These are phyloP conservation scores for Paratinospora sagittata DNA, from an alignment of 164 flowering plant genomes.

Conservation along the genomic window DNA sequence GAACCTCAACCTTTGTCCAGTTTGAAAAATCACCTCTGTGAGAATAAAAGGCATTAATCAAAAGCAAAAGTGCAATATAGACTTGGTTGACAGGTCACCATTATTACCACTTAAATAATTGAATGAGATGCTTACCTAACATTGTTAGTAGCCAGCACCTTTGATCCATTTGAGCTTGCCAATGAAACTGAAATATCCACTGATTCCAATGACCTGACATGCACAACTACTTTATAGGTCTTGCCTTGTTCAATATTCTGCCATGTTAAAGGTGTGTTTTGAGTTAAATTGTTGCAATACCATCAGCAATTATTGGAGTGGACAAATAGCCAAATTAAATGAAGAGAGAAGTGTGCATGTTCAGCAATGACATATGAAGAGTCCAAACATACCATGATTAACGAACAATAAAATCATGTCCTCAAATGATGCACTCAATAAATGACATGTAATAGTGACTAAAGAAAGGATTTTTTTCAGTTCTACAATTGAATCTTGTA, in stretches of 20 bases:
- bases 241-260: conserved; percentile 92
- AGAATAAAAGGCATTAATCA: conserved; percentile 6
- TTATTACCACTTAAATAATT: background rate
- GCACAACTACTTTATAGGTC: conserved; percentile 61
- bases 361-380: background rate
- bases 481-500: background rate
- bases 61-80: conserved; percentile 4
- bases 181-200: conserved; percentile 59
- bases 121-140: conserved; percentile 42
- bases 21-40: conserved; percentile 60
- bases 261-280: conserved; percentile 11
- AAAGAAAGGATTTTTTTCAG: background rate
- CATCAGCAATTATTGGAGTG: background rate
- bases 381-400: background rate
- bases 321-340: background rate
- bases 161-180: conserved; percentile 48
- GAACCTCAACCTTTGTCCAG: conserved; percentile 68
- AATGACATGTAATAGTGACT: background rate
- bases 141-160: conserved; percentile 44
- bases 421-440: background rate
- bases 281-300: background rate
- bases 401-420: background rate
- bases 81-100: background rate
- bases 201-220: conserved; percentile 53
- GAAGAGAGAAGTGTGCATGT: background rate